Evolutionary conservation across 2,329 filamentous ascomycete species (phyloP).

Genomic region (Aureobasidium sp.): DNA sequence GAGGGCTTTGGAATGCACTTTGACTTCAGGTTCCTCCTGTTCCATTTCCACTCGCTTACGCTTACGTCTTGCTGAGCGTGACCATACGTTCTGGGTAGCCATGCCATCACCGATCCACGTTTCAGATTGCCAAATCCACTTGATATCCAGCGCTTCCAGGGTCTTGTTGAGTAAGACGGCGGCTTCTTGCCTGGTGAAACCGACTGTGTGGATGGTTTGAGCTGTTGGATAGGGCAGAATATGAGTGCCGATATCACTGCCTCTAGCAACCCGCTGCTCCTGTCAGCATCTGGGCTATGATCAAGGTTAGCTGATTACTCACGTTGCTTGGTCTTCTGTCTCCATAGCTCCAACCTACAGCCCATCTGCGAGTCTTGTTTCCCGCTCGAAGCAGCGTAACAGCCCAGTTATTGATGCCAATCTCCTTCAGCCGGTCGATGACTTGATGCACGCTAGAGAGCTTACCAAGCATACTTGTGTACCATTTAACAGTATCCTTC

Average conservation of each 20-base stretch:
- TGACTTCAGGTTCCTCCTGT: neutral
- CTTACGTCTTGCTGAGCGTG: constrained; percentile 62
- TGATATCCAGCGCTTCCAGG: constrained; percentile 46
- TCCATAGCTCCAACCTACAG: constrained; percentile 78
- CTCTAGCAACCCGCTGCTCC: constrained; percentile 22
- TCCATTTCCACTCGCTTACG: constrained; percentile 29
- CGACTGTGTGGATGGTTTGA: constrained; percentile 36
- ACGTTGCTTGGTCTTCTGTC: constrained; percentile 56
- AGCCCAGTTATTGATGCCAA: constrained; percentile 67
- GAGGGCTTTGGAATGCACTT: neutral
- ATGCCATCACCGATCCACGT: constrained; percentile 54
- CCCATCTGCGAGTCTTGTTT: constrained; percentile 75
- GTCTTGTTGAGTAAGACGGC: constrained; percentile 2
- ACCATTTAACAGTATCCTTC: constrained; percentile 67
- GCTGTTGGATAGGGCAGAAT: constrained; percentile 42
- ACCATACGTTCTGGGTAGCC: constrained; percentile 69
- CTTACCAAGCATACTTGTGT: constrained; percentile 85
- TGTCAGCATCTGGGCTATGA: neutral
- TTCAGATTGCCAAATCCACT: constrained; percentile 57
- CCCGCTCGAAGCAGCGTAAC: constrained; percentile 75
- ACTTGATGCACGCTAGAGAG: constrained; percentile 59
- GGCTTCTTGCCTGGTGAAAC: neutral
- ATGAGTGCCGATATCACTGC: constrained; percentile 24
- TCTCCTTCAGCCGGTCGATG: constrained; percentile 49
- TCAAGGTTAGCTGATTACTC: constrained; percentile 16